phyloP scores from a whole-genome alignment of 78 protist species.

The slime mould (Dictyostelium discoideum) region DNA sequence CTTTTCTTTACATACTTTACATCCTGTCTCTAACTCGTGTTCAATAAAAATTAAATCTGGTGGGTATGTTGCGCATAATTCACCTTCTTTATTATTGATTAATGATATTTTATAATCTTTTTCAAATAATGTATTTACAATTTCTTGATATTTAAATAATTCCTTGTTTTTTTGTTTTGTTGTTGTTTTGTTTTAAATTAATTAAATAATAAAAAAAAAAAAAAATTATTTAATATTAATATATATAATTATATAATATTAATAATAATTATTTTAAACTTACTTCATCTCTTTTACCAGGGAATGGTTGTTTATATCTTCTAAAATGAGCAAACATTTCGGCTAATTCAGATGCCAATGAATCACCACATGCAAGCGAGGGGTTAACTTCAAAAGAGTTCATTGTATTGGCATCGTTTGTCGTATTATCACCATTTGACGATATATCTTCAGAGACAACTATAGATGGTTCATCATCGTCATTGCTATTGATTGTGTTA shows the following conservation, averaged over 20 bases:
- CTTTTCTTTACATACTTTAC: constrained; percentile 18
- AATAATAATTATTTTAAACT: not conserved
- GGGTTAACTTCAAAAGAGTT: not conserved
- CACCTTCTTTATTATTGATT: constrained; percentile 70
- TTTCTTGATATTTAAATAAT: constrained; percentile 37
- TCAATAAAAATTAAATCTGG: constrained; percentile 66
- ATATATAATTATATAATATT: not conserved
- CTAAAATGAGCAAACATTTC: constrained; percentile 62
- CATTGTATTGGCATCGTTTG: not conserved
- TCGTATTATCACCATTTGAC: not conserved
- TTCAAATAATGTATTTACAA: constrained; percentile 44
- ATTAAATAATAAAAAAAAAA: too few species aligned
- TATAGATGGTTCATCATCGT: constrained; percentile 9
- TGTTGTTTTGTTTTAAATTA: too few species aligned
- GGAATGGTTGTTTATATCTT: constrained; percentile 45
- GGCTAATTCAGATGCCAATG: constrained; percentile 11
- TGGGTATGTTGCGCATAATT: constrained; percentile 75
- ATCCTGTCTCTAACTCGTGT: not conserved
- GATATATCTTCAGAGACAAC: constrained; percentile 13
- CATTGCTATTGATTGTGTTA: not conserved
- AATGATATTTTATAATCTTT: constrained; percentile 38
- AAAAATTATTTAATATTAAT: not conserved
- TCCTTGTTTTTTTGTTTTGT: constrained; percentile 24
- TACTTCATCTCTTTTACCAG: constrained; percentile 59
- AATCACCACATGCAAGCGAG: not conserved